Base-by-base conservation (phyloP, 2,329 filamentous ascomycete species). In the Hymenoscyphus albidus region DNA sequence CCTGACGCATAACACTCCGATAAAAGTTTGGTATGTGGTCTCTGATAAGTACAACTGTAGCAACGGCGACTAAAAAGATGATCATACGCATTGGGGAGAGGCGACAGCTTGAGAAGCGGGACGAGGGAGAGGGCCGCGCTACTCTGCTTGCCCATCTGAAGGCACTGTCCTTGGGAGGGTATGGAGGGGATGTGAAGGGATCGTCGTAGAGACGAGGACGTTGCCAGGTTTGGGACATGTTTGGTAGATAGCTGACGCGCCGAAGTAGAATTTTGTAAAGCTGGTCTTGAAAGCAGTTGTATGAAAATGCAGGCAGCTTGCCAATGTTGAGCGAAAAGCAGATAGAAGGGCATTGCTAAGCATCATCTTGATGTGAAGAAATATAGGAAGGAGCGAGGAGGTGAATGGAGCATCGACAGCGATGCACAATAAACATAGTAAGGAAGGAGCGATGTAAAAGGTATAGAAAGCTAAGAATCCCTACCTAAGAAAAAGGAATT, bases 181-280 rank as follows among this genome's bases (percentile, higher is more conserved):
- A 27, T 56, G 58, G 48, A 56, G 67, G 67, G 31, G 70, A 69
- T 3, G 63, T 69, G 62, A 71, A 73, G 16, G 71, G 70, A 60
- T 72, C 70, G 18, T 70, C 65, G 39, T 69, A 66, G 18, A 58
- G 31, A 48, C 62, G 62, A 22, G 64, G 51, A 51, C 59, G 58
- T 31, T 69, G 60, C 65, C 67, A 58, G 22, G 56, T 54, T 31
- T 27, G 14, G 3, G 40, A 67, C 71, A 73, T 73, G 16, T 44
- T 65, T 48, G 16, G 27, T 22, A 51, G 48, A 12, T 27, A 51
- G 18, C 9, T 10, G 18, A 22, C 9, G 18, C 22, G 22, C 18
- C 6, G 4, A 12, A 22, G 7, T 51, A 10, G 48, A 12, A 51
- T 22, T 51, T 10, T 51, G 48, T 12, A 22, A 51, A 51, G 48